phyloP scores from a whole-genome alignment of 2,329 filamentous ascomycete species.

The Corynespora cassiicola region DNA sequence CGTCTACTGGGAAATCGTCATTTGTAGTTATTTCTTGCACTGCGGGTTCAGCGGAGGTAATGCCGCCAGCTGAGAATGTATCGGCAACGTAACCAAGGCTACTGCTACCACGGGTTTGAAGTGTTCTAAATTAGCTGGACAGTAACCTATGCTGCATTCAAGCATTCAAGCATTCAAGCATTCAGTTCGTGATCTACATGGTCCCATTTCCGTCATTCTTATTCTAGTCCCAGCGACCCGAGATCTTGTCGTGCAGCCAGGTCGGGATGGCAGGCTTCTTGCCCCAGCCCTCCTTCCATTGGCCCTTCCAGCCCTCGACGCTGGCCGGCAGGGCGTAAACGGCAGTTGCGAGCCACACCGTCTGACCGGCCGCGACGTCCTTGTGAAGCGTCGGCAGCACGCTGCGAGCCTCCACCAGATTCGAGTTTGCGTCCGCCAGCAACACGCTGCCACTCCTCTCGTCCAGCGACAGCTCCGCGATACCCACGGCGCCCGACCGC shows the following conservation, averaged over 20 bases:
- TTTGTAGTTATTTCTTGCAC: no score
- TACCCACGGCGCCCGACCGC: conserved; percentile 58
- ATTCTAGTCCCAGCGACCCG: conserved; percentile 26
- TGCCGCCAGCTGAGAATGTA: no score
- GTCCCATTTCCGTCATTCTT: not conserved
- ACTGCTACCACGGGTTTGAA: not conserved
- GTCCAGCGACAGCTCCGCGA: conserved; percentile 51
- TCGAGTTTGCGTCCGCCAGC: conserved; percentile 80
- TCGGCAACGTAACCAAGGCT: conserved; percentile 1
- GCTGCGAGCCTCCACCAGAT: conserved; percentile 74
- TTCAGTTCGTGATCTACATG: not conserved
- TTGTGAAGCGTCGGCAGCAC: conserved; percentile 73
- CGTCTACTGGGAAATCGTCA: no score
- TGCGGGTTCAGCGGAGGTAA: no score
- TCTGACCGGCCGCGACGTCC: conserved; percentile 64
- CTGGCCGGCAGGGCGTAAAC: conserved; percentile 73
- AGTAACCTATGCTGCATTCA: no score
- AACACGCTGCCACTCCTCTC: conserved; percentile 68
- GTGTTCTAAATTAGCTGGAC: not conserved
- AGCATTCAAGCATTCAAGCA: not conserved
- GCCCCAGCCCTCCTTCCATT: conserved; percentile 61
- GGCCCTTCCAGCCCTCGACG: conserved; percentile 54
- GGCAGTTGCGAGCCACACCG: conserved; percentile 71
- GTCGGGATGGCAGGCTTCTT: conserved; percentile 63
- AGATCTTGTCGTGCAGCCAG: conserved; percentile 66